Evolutionary conservation across 2,329 filamentous ascomycete genomes (phyloP).

Genomic region (Teratosphaeria gauchensis): DNA sequence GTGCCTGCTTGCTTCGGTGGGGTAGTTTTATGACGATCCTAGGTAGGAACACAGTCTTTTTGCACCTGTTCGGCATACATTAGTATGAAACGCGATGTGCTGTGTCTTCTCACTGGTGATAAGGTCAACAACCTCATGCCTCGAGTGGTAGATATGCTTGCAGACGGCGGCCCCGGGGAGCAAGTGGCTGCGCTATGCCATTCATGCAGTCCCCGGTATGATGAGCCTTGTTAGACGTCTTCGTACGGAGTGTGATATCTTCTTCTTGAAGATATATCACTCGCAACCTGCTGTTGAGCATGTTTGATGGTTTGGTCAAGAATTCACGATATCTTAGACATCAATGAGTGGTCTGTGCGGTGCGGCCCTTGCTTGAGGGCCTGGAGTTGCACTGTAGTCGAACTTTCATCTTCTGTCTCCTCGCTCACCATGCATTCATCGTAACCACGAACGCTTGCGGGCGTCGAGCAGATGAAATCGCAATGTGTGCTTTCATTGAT

Average conservation of each 20-base stretch:
- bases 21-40: neutral
- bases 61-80: neutral
- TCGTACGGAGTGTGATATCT: neutral
- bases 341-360: too few relatives aligned
- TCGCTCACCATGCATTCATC: neutral
- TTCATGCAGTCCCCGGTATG: neutral
- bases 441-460: neutral
- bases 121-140: neutral
- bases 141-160: neutral
- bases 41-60: neutral
- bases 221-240: neutral
- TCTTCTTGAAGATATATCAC: neutral
- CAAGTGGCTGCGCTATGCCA: neutral
- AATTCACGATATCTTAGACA: too few relatives aligned
- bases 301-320: too few relatives aligned
- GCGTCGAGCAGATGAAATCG: neutral
- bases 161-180: neutral
- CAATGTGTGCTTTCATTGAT: neutral
- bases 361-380: too few relatives aligned
- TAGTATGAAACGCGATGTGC: neutral
- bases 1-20: neutral
- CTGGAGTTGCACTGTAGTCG: neutral
- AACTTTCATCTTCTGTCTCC: neutral
- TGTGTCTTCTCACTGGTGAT: neutral
- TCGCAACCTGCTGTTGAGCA: too few relatives aligned